Conservation (phyloP, 106 monocot genomes). For the Platanthera guangdongensis region DNA sequence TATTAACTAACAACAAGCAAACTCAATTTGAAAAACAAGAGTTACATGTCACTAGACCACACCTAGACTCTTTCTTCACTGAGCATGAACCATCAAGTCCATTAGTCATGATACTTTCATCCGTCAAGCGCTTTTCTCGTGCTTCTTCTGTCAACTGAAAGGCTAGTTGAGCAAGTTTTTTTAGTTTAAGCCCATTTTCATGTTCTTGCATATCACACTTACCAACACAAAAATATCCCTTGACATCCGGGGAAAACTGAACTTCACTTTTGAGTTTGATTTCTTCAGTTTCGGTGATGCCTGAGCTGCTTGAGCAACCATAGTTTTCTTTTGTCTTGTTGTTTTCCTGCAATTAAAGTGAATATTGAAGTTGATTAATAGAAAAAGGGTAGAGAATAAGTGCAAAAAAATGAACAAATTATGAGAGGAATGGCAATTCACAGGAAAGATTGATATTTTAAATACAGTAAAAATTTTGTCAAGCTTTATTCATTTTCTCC, state of each 20-base stretch:
- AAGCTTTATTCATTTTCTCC: neutral
- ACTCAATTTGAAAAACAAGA: neutral
- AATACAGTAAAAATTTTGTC: neutral
- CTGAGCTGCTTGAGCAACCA: neutral
- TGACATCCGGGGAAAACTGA: neutral
- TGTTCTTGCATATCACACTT: neutral
- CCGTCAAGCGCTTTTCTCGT: neutral
- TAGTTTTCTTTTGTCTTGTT: neutral
- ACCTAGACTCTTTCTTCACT: neutral
- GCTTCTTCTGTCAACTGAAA: conserved; percentile 8
- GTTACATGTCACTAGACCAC: neutral
- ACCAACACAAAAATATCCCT: neutral
- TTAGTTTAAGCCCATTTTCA: conserved; percentile 21
- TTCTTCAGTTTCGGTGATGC: neutral
- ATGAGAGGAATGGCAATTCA: neutral
- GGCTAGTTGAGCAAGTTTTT: conserved; percentile 22
- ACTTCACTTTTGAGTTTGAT: neutral
- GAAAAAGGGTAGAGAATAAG: neutral
- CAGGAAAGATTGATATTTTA: neutral
- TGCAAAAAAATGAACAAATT: neutral
- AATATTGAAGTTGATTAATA: neutral
- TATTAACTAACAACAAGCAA: neutral
- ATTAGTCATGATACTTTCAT: neutral
- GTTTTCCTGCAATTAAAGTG: neutral
- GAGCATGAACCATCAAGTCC: neutral